Conservation (phyloP, 768 basidiomycete species). For the Kwoniella europaea region DNA sequence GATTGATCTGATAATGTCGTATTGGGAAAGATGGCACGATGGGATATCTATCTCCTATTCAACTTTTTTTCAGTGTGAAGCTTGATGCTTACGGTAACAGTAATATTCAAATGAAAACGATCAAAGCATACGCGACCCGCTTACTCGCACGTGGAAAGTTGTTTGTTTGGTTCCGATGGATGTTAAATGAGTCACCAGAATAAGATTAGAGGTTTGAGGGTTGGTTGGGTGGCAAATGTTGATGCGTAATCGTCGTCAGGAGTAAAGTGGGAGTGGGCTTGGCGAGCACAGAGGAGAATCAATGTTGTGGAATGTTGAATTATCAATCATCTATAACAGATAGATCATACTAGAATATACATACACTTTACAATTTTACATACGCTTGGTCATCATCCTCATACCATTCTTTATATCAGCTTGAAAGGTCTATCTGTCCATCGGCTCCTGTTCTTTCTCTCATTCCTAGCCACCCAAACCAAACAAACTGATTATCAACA, state of each 20-base stretch:
- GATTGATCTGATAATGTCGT: too few relatives aligned
- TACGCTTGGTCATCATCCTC: not conserved
- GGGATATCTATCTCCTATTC: conserved; percentile 8
- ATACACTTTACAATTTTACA: not conserved
- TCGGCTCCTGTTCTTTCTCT: too few relatives aligned
- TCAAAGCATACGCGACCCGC: conserved; percentile 15
- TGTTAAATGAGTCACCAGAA: not conserved
- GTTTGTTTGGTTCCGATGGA: conserved; percentile 19
- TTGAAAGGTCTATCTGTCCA: too few relatives aligned
- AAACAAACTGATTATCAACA: not conserved
- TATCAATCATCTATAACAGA: not conserved
- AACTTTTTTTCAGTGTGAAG: conserved; percentile 1
- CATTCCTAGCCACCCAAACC: not conserved
- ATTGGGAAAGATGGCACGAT: conserved; percentile 14
- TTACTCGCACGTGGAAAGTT: not conserved
- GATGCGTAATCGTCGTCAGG: not conserved
- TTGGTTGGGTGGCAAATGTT: conserved; percentile 22
- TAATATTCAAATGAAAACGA: too few relatives aligned
- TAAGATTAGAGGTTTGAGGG: conserved; percentile 11
- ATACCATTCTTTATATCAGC: too few relatives aligned
- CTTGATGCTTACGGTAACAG: too few relatives aligned
- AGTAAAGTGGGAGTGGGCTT: conserved; percentile 2
- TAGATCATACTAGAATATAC: conserved; percentile 15
- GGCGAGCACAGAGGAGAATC: not conserved
- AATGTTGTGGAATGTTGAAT: too few relatives aligned